Percentiles rank a stretch among this genome's conserved stretches.
These are phyloP conservation scores for Hymenoscyphus repandus DNA, from an alignment of 2,329 filamentous ascomycete genomes.

Conservation along the genomic window DNA sequence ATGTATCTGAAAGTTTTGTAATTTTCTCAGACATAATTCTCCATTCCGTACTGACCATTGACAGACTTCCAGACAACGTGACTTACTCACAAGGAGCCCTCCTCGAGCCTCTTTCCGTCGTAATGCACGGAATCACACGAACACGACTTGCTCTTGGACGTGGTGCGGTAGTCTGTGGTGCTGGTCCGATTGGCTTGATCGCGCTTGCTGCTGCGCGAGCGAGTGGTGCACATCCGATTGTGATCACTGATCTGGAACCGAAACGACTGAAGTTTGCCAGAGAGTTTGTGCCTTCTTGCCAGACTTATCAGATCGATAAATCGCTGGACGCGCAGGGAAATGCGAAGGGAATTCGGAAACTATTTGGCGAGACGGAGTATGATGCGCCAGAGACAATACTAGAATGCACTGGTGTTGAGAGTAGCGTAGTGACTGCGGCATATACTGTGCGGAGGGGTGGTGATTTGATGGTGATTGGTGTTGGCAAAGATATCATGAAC, in stretches of 20 bases:
- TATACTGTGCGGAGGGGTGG: slow-evolving; percentile 54
- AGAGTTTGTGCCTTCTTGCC: slow-evolving; percentile 47
- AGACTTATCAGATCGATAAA: slow-evolving; percentile 48
- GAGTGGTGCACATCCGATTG: slow-evolving; percentile 57
- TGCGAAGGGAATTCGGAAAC: slow-evolving; percentile 44
- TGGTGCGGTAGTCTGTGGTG: slow-evolving; percentile 53
- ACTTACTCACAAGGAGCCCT: slow-evolving; percentile 55
- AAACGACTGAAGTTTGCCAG: slow-evolving; percentile 52
- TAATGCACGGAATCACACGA: slow-evolving; percentile 53
- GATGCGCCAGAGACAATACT: slow-evolving; percentile 52
- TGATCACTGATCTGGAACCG: slow-evolving; percentile 58
- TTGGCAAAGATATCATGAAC: slow-evolving; percentile 57
- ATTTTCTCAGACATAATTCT: too few species aligned
- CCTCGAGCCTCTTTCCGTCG: slow-evolving; percentile 59
- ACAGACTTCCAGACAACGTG: slow-evolving; percentile 46
- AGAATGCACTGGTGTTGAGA: slow-evolving; percentile 63
- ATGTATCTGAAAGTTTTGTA: too few species aligned
- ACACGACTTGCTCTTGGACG: slow-evolving; percentile 50
- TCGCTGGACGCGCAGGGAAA: slow-evolving; percentile 43
- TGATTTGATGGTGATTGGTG: slow-evolving; percentile 58
- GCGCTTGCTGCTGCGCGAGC: slow-evolving; percentile 52
- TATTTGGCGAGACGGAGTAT: slow-evolving; percentile 49
- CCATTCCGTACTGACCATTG: too few species aligned
- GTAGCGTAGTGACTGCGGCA: slow-evolving; percentile 53
- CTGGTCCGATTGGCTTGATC: slow-evolving; percentile 59